Evolutionary conservation across 495 filamentous ascomycete species (phyloP).

Genomic region (Lasiosphaeria miniovina): DNA sequence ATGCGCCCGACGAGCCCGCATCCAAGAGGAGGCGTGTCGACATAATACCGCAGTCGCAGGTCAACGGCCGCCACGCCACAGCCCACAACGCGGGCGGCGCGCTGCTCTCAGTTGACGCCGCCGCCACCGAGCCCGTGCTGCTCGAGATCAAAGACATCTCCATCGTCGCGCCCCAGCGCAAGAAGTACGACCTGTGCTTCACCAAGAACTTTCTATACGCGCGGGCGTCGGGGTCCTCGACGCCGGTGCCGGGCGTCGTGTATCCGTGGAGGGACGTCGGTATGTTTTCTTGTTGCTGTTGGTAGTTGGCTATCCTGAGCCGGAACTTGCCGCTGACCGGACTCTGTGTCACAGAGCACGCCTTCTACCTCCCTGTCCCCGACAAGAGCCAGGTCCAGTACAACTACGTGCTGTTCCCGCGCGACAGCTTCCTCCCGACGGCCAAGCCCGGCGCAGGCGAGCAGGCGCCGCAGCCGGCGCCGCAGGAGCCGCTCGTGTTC

Average conservation of each 20-base stretch:
- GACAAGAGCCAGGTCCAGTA: conserved; percentile 85
- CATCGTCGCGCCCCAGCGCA: conserved; percentile 77
- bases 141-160: conserved; percentile 70
- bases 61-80: conserved; percentile 14
- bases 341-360: conserved; percentile 54
- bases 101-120: conserved; percentile 22
- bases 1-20: conserved; percentile 33
- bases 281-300: conserved; percentile 39
- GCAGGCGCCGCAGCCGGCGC: conserved; percentile 29
- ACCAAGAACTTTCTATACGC: conserved; percentile 64
- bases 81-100: conserved; percentile 6
- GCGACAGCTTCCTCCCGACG: conserved; percentile 50
- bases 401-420: conserved; percentile 86
- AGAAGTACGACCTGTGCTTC: conserved; percentile 85
- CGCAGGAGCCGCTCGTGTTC: conserved; percentile 75
- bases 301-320: not conserved
- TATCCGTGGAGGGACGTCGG: conserved; percentile 69
- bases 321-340: too few species aligned
- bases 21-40: conserved; percentile 52
- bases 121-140: conserved; percentile 47
- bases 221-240: conserved; percentile 59
- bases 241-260: conserved; percentile 65
- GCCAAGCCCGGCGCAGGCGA: conserved; percentile 30
- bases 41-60: conserved; percentile 29
- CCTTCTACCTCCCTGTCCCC: conserved; percentile 79